Evolutionary conservation across 2,329 filamentous ascomycete species (phyloP).

Genomic region (Cladosporium halotolerans): DNA sequence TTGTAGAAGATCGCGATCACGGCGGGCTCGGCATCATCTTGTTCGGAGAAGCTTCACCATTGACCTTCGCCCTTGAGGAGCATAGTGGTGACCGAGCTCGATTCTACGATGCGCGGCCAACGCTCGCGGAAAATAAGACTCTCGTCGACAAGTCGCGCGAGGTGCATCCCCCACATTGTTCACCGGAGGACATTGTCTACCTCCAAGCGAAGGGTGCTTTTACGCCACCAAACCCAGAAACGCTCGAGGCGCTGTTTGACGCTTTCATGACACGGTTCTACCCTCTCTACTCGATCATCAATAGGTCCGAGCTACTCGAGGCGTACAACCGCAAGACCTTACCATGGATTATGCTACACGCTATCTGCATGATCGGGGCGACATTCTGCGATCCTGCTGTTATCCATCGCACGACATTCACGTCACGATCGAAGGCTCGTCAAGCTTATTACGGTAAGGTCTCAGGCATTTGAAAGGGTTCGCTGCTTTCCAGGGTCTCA

Average conservation of each 20-base stretch:
- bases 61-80: conserved; percentile 4
- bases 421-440: neutral
- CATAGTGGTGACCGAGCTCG: conserved; percentile 1
- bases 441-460: conserved; percentile 3
- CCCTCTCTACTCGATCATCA: conserved; percentile 1
- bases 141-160: neutral
- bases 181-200: conserved; percentile 3
- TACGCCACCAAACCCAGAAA: neutral
- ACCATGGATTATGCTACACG: conserved; percentile 7
- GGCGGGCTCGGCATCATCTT: conserved; percentile 2
- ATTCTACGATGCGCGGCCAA: conserved; percentile 6
- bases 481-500: neutral
- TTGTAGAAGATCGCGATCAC: neutral
- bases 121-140: neutral
- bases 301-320: conserved; percentile 2
- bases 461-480: too few relatives aligned
- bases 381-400: conserved; percentile 8
- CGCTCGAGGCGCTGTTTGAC: neutral
- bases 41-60: neutral
- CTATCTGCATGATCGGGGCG: neutral
- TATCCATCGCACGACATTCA: conserved; percentile 1
- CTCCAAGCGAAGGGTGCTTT: conserved; percentile 5
- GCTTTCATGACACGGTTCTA: conserved; percentile 5
- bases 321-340: neutral
- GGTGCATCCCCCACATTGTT: conserved; percentile 1